A percentile compares a stretch with the other conserved stretches of the same genome.
Conservation (phyloP, 345 rosid species). For the Pistacia vera region DNA sequence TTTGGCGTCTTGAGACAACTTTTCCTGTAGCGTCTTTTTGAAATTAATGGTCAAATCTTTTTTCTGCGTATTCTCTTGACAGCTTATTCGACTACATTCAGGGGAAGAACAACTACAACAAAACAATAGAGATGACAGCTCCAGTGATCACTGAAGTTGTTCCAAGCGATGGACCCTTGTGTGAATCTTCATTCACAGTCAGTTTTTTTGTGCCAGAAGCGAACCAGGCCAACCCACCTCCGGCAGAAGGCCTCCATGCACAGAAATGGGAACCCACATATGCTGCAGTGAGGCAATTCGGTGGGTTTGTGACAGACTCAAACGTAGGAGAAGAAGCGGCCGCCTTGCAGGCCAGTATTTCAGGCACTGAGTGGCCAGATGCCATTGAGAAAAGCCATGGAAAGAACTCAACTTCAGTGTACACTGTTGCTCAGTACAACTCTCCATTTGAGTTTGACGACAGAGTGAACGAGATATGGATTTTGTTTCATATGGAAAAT, state of each 20-base stretch:
- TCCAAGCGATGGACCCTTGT: conserved; percentile 90
- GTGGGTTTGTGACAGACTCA: conserved; percentile 67
- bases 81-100: conserved; percentile 86
- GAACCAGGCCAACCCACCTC: conserved; percentile 82
- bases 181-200: conserved; percentile 72
- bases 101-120: conserved; percentile 63
- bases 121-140: conserved; percentile 85
- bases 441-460: conserved; percentile 75
- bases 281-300: conserved; percentile 71
- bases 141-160: conserved; percentile 70
- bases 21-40: no score
- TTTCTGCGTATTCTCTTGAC: neutral
- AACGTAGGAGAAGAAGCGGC: conserved; percentile 76
- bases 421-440: conserved; percentile 83
- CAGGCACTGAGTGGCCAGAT: conserved; percentile 59
- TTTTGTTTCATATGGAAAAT: conserved; percentile 47
- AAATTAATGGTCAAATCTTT: no score
- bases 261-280: conserved; percentile 58
- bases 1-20: no score
- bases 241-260: conserved; percentile 70
- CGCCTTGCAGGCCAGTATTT: conserved; percentile 59
- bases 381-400: conserved; percentile 56
- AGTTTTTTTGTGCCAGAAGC: conserved; percentile 78
- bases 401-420: conserved; percentile 34
- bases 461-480: conserved; percentile 87